Evolutionary conservation across 140 eudicot species (phyloP).

Genomic region (Anethum foeniculum): DNA sequence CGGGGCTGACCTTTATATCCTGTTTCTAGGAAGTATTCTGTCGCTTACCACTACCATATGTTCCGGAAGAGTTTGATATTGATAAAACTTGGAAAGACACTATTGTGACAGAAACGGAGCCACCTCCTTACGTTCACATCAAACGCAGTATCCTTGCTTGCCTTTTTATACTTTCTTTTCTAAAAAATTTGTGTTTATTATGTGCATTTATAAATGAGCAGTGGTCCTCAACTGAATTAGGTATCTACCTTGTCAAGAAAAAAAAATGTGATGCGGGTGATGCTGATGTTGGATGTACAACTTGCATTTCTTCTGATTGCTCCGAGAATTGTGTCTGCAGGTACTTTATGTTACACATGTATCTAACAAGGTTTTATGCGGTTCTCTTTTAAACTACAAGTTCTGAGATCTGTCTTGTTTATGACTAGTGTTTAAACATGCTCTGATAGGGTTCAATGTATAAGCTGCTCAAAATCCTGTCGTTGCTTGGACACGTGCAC

Average conservation of each 20-base stretch:
- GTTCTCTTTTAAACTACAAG: not conserved
- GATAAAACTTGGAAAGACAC: constrained; percentile 43
- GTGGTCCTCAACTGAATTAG: constrained; percentile 48
- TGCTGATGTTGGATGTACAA: constrained; percentile 64
- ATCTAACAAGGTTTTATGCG: not conserved
- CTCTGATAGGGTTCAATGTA: constrained; percentile 63
- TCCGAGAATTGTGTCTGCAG: constrained; percentile 88
- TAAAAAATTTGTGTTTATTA: not conserved
- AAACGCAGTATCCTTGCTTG: constrained; percentile 76
- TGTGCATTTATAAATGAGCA: not conserved
- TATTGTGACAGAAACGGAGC: constrained; percentile 43
- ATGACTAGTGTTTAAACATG: constrained; percentile 20
- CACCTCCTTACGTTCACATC: constrained; percentile 62
- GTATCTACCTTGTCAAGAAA: constrained; percentile 62
- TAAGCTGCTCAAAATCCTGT: constrained; percentile 92
- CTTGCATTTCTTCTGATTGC: constrained; percentile 57
- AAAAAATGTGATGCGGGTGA: constrained; percentile 51
- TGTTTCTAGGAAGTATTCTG: constrained; percentile 54
- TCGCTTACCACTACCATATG: constrained; percentile 64
- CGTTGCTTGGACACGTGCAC: constrained; percentile 66
- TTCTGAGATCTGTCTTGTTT: not conserved
- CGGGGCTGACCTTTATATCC: constrained; percentile 14
- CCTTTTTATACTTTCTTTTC: not conserved
- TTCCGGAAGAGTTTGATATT: constrained; percentile 60
- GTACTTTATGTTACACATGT: constrained; percentile 27